Evolutionary conservation across 2,329 filamentous ascomycete genomes (phyloP).

Genomic region (Neonectria sp.): DNA sequence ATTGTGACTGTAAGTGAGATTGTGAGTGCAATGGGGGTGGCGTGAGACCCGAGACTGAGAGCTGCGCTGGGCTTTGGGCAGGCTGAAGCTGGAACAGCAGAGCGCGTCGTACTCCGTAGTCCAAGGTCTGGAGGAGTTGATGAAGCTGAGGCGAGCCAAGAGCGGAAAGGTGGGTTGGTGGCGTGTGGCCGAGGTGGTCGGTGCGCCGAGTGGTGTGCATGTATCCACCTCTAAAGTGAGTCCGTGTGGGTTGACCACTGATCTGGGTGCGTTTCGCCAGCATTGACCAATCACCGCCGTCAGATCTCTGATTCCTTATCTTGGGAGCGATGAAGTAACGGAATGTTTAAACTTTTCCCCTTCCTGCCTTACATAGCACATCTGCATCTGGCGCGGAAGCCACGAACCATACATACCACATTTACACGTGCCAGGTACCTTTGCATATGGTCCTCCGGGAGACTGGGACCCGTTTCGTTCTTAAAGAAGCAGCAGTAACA

Average conservation of each 20-base stretch:
- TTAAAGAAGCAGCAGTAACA: neutral
- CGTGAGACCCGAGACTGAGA: neutral
- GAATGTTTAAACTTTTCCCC: conserved; percentile 25
- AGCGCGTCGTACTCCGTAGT: neutral
- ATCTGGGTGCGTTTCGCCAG: neutral
- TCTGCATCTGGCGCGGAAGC: conserved; percentile 21
- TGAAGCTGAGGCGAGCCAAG: neutral
- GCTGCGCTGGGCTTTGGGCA: neutral
- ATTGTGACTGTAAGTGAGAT: neutral
- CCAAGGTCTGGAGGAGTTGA: conserved; percentile 3
- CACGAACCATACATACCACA: neutral
- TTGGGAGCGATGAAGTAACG: conserved; percentile 32
- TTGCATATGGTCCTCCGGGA: neutral
- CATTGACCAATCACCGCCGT: conserved; percentile 28
- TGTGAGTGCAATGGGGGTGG: conserved; percentile 1
- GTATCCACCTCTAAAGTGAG: conserved; percentile 9
- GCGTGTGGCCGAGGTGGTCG: conserved; percentile 15
- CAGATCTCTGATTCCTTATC: conserved; percentile 27
- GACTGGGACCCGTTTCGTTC: neutral
- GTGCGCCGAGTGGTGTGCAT: conserved; percentile 24
- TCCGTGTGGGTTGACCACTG: neutral
- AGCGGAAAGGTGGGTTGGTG: conserved; percentile 16
- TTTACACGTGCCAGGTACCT: conserved; percentile 11
- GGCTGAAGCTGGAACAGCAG: neutral
- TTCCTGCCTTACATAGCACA: conserved; percentile 10